Conservation (phyloP, 139 green algal genomes). For the Ettlia oleoabundans region DNA sequence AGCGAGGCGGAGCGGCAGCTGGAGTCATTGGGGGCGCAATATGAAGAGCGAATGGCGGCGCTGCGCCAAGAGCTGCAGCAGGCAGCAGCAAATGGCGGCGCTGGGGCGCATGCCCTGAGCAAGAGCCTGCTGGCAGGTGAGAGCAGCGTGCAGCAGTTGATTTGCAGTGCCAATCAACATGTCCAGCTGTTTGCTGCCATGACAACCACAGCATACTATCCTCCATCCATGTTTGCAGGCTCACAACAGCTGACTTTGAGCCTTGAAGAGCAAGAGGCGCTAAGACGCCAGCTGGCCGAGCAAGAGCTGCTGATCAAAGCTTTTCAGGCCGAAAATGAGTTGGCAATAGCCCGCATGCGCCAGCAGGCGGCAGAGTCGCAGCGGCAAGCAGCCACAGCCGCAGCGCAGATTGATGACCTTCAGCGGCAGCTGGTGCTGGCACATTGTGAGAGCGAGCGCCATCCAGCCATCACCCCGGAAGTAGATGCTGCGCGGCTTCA, state of each 20-base stretch:
- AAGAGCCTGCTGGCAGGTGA: too few relatives aligned
- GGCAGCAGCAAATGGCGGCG: background rate
- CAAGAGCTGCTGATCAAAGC: too few relatives aligned
- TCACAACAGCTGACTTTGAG: background rate
- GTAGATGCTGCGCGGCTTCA: background rate
- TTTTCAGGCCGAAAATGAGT: too few relatives aligned
- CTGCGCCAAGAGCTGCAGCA: background rate
- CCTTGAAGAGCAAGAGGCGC: background rate
- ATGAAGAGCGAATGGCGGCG: background rate
- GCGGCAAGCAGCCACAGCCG: background rate
- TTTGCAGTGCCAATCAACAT: background rate
- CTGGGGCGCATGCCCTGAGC: too few relatives aligned
- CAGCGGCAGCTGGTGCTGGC: conserved; percentile 1
- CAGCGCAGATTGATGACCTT: background rate
- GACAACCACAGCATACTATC: too few relatives aligned
- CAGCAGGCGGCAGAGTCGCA: background rate
- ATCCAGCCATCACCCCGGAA: too few relatives aligned
- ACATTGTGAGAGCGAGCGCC: background rate
- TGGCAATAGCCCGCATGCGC: too few relatives aligned
- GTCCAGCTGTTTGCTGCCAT: too few relatives aligned
- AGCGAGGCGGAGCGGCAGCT: background rate
- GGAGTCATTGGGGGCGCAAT: background rate
- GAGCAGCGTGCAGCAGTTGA: background rate
- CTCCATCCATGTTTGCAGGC: too few relatives aligned
- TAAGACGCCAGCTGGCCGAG: too few relatives aligned